phyloP scores from a whole-genome alignment of 2,329 filamentous ascomycete species.

The Aspergillus quadricinctus region DNA sequence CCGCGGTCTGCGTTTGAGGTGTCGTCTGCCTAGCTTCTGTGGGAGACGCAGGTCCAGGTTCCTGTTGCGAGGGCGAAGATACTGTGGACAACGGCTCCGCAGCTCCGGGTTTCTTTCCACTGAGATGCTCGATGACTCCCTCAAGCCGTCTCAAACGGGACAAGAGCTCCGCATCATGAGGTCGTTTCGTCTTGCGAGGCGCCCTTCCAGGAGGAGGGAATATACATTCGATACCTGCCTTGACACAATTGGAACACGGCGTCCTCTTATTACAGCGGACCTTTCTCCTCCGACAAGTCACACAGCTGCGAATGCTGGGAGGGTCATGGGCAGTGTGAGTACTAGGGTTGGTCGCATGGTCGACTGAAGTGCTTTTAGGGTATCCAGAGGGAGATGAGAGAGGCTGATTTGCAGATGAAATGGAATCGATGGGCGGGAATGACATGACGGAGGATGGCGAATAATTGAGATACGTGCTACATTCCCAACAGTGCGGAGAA shows the following conservation, averaged over 20 bases:
- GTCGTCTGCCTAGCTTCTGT: neutral
- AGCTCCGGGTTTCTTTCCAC: conserved; percentile 39
- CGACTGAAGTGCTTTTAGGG: neutral
- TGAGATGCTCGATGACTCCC: conserved; percentile 57
- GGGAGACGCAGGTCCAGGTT: neutral
- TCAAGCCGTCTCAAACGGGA: conserved; percentile 56
- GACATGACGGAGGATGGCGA: conserved; percentile 12
- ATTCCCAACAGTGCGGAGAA: conserved; percentile 4
- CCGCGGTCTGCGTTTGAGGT: neutral
- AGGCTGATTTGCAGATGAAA: conserved; percentile 3
- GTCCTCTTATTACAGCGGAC: conserved; percentile 47
- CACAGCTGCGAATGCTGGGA: conserved; percentile 40
- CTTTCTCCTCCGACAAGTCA: conserved; percentile 46
- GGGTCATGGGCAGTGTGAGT: conserved; percentile 14
- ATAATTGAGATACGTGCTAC: conserved; percentile 2
- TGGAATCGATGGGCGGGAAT: conserved; percentile 9
- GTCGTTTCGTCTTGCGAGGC: conserved; percentile 55
- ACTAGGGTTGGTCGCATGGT: neutral
- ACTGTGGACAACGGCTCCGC: neutral
- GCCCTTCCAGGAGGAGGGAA: conserved; percentile 60
- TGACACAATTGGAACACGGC: conserved; percentile 47
- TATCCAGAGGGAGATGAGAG: conserved; percentile 2
- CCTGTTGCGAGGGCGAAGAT: conserved; percentile 10
- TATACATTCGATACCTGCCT: conserved; percentile 55
- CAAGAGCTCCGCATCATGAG: conserved; percentile 56